Evolutionary conservation across 2,329 filamentous ascomycete genomes (phyloP), one percentile per base, ranked within the genome.

Genomic region (Colletotrichum sp.): DNA sequence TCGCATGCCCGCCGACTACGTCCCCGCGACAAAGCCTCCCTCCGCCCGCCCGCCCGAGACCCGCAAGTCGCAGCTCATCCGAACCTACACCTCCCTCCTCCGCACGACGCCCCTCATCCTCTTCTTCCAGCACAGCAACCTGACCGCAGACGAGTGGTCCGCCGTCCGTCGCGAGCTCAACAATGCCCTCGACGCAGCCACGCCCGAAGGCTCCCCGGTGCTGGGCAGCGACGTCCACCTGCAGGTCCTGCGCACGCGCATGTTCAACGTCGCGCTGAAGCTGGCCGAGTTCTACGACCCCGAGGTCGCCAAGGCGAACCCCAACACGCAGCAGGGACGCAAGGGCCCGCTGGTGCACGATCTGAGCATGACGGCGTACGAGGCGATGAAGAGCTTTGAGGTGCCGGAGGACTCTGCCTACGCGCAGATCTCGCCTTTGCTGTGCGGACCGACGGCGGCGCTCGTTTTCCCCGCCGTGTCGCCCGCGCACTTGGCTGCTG

Each of bases 51-150:
- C 93, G 24, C 92, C 96, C 63, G 94, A 98, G 83, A 94, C 94
- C 81, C 94, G 96, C 84, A 98, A 99, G 87, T 94, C 96, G 18
- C 97, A 99, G 86, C 90, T 99, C 76, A 89, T 93, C 75, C 93
- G 96, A 74, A 92, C 94, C 80, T 98, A 98, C 86, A 95, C 96
- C 68, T 97, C 96, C 63, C 89, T 98, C 77, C 92, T 98, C 75
- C 95, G 95, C 76, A 95, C 95, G 26, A 94, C 95, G 13, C 96
- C 96, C 55, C 86, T 98, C 77, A 93, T 98, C 79, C 90, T 98
- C 75, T 90, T 98, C 81, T 98, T 98, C 89, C 87, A 93, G 81
- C 88, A 93, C 87, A 92, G 92, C 87, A 92, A 93, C 81, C 87
- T 95, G 74, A 91, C 91, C 4, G 93, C 95, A 5, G 88, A 91